Base-by-base conservation (phyloP, 2,329 filamentous ascomycete species). In the Aspergillus novofumigatus region DNA sequence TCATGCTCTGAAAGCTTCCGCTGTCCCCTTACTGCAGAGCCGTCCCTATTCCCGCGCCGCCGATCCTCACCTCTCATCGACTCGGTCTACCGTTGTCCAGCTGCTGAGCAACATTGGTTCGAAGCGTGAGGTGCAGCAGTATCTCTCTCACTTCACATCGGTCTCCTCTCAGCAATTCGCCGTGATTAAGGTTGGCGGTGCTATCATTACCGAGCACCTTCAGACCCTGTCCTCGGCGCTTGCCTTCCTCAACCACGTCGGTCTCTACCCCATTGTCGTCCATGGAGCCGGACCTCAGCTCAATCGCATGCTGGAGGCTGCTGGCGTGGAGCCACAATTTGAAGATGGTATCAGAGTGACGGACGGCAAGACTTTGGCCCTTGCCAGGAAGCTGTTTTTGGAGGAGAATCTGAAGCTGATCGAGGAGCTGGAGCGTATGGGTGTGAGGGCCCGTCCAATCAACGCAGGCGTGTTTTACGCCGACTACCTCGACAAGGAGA, bases 161-260 rank as follows among this genome's bases (percentile, higher is more conserved):
- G 92, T 97, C 60, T 94, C 92, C 48, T 96, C 92, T 38, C 92
- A 97, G 79, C 92, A 96, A 72, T 99, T 97, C 75, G 93, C 92
- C 65, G 93, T 99, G 51, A 96, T 99, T 77, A 99, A 99, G 81
- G 93, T 97, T 55, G 94, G 93, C 60, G 94, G 93, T 61, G 94
- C 93, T 62, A 97, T 97, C 69, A 84, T 99, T 69, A 96, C 91
- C 59, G 92, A 97, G 72, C 89, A 97, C 76, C 83, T 97, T 55
- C 90, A 96, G 74, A 92, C 92, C 69, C 85, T 99, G 55, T 96
- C 91, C 71, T 88, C 89, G 55, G 92, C 90, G 51, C 82, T 97
- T 58, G 89, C 91, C 28, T 95, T 97, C 77, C 85, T 97, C 51
- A 93, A 96, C 77, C 90, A 96, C 80, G 91, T 97, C 70, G 92